Base-by-base conservation (phyloP, 306 rosid genomes). In the Dalbergia oliveri region DNA sequence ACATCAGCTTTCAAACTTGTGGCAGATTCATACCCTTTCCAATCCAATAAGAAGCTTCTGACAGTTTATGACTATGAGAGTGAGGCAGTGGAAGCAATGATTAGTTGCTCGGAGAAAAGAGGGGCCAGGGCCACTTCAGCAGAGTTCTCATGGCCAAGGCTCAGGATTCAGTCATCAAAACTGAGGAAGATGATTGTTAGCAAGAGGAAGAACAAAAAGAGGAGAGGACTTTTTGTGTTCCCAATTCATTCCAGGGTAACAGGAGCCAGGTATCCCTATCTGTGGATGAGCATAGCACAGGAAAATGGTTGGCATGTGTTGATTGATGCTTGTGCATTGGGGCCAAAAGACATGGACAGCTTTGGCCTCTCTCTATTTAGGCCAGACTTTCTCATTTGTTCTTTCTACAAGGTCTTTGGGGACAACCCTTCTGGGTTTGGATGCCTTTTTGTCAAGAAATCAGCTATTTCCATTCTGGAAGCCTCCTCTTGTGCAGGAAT, bases 351-450 rank as follows among this genome's bases (percentile, higher is more conserved):
- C 75, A 93, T 88, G 99, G 96, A 93, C 23, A 90, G 99, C 86
- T 87, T 95, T 57, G 99, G 90, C 69, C 91, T 95, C 72, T 95
- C 97, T 39, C 90, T 95, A 56, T 84, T 91, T 75, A 85, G 83
- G 51, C 99, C 99, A 0, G 99, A 93, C 49, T 95, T 95, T 76
- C 94, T 95, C 35, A 82, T 95, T 50, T 95, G 94, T 75, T 91
- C 99, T 5, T 95, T 95, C 89, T 95, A 95, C 80, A 95, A 95
- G 80, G 83, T 95, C 7, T 93, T 86, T 57, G 97, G 98, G 54
- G 93, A 93, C 79, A 93, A 89, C 66, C 99, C 99, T 60, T 93
- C 98, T 33, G 98, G 99, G 34, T 95, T 93, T 87, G 99, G 96
- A 11, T 93, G 99, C 85, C 90, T 95, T 60, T 89, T 93, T 80